phyloP scores from a whole-genome alignment of 257 asterid genomes.

The Nicotiana sylvestris region DNA sequence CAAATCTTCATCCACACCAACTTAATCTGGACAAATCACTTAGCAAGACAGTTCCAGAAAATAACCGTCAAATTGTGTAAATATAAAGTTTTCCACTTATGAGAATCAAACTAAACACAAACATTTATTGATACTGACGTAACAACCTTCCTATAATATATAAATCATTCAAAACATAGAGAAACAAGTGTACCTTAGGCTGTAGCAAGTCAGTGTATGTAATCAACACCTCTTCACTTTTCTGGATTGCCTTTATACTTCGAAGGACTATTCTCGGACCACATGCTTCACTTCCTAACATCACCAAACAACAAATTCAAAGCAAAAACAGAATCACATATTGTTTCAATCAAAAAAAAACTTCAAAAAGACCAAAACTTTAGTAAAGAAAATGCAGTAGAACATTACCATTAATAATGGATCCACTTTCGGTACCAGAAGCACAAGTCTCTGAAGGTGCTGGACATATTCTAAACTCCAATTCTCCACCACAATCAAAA shows the following conservation, averaged over 20 bases:
- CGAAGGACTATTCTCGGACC: conserved; percentile 66
- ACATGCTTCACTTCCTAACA: conserved; percentile 38
- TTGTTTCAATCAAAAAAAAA: background rate
- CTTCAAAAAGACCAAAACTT: background rate
- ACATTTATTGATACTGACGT: background rate
- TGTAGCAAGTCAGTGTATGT: conserved; percentile 77
- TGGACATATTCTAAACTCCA: conserved; percentile 29
- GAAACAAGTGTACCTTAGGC: conserved; percentile 50
- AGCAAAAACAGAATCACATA: background rate
- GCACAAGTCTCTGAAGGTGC: conserved; percentile 14
- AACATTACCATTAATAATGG: conserved; percentile 1
- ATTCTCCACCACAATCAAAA: background rate
- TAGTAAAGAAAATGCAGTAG: background rate
- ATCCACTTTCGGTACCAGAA: conserved; percentile 8
- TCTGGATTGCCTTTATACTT: conserved; percentile 50
- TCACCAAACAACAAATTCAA: conserved; percentile 12
- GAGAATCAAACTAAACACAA: background rate
- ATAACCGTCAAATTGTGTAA: background rate
- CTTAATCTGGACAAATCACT: background rate
- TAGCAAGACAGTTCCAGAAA: background rate
- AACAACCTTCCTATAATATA: background rate
- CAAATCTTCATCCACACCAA: background rate
- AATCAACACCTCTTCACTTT: conserved; percentile 68
- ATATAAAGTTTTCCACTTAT: background rate
- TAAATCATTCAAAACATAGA: background rate